Evolutionary conservation across 305 asterid species (phyloP), one percentile per base, ranked within the genome.

Genomic region (Solanum chacoense): DNA sequence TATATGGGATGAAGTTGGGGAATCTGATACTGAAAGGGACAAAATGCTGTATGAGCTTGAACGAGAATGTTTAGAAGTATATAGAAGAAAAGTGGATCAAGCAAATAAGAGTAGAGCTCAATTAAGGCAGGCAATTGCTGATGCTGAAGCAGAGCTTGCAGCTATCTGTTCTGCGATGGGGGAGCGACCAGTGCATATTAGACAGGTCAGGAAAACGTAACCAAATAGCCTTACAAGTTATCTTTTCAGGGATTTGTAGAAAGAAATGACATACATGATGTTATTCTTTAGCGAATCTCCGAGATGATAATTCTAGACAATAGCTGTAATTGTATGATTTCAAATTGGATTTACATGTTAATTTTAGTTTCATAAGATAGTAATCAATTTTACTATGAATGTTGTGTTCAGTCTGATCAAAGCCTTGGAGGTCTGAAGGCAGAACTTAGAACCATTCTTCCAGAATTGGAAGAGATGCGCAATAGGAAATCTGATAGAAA

Each of bases 1-100:
- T 90, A 96, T 98, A 93, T 98, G 99, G 99, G 98, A 98, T 72
- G 99, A 98, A 92, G 99, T 98, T 86, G 99, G 99, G 78, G 99
- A 98, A 93, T 88, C 97, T 84, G 99, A 95, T 90, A 36, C 92
- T 18, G 99, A 96, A 88, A 95, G 92, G 91, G 99, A 98, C 91
- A 93, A 91, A 84, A 95, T 93, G 96, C 88, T 98, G 89, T 94
- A 95, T 88, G 98, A 98, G 91, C 95, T 97, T 59, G 99, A 97
- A 90, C 95, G 92, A 87, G 99, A 96, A 89, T 97, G 99, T 85
- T 88, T 97, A 31, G 98, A 97, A 92, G 99, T 97, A 55, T 97
- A 96, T 91, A 94, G 98, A 90, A 93, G 98, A 89, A 95, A 93
- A 90, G 99, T 96, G 78, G 98, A 97, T 88, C 98, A 94, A 90